These are phyloP conservation scores for Boletus rex-veris DNA, from an alignment of 768 basidiomycete species.

Conservation along the genomic window DNA sequence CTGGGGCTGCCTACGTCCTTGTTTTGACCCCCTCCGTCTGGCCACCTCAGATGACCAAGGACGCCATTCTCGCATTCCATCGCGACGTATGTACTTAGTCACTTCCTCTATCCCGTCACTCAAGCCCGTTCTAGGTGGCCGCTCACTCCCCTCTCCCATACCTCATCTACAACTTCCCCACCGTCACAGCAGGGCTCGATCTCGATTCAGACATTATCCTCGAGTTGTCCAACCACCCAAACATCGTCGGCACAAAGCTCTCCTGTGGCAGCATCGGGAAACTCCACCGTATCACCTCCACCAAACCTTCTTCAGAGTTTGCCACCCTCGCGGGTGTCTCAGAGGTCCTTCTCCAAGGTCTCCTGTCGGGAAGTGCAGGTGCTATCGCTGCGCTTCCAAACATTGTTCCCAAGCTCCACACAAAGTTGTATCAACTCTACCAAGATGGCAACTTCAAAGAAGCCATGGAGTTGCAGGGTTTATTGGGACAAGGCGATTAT, in stretches of 20 bases:
- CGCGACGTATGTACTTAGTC: conserved; percentile 42
- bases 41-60: conserved; percentile 59
- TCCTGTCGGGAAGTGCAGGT: conserved; percentile 61
- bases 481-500: conserved; percentile 66
- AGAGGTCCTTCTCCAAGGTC: conserved; percentile 62
- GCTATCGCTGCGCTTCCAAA: conserved; percentile 64
- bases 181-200: conserved; percentile 77
- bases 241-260: conserved; percentile 82
- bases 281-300: conserved; percentile 67
- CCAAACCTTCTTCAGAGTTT: conserved; percentile 51
- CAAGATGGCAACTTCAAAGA: conserved; percentile 52
- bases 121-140: conserved; percentile 48
- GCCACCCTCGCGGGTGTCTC: conserved; percentile 74
- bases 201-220: conserved; percentile 77
- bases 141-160: conserved; percentile 64
- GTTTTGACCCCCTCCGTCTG: conserved; percentile 74
- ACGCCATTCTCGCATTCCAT: conserved; percentile 65
- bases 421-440: conserved; percentile 45
- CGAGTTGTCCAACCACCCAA: conserved; percentile 69
- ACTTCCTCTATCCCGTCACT: neutral
- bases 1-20: conserved; percentile 78
- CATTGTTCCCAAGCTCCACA: conserved; percentile 57
- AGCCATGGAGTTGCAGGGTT: conserved; percentile 57
- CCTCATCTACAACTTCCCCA: conserved; percentile 86
- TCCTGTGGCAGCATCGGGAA: conserved; percentile 87